Evolutionary conservation across 1,284 basidiomycete species (phyloP), one percentile per base, ranked within the genome.

Genomic region (Rhodotorula glutinis): DNA sequence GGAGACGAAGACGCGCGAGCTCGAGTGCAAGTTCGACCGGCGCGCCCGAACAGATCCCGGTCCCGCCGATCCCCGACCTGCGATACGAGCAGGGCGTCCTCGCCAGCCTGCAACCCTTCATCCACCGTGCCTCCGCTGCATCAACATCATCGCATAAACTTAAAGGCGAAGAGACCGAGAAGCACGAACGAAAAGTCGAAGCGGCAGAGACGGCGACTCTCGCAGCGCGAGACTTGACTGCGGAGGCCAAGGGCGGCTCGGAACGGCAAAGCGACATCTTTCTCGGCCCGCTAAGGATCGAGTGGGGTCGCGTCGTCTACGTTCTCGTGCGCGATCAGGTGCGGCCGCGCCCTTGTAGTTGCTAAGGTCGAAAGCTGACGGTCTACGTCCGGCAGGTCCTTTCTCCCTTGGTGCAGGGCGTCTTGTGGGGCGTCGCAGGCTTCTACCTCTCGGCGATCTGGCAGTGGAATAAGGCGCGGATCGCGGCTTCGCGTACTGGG

Each of bases 311-410:
- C 27, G 60, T 70, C 17, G 29, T 40, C 21, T 70, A 70, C 57
- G 63, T 70, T 5, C 41, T 70, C 19, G 9, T 65, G 19, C 58
- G 69, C 29, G 69, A 70, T 55, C 69, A 70, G 57, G 65, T 66
- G 16, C 55, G 41, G 29, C 10, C 11, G 1, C 19, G 21, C 46
- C 11, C 33, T 52, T 7, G 11, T 38, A 2, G 16, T 38, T 27
- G 27, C 44, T 43, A 3, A 8, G 1, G 9, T 29, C 25, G 29
- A 40, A 4, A 1, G 19, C 49, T 58, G 29, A 52, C 21, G 13
- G n/a, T n/a, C 2, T 27, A 0, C 41, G 29, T 5, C 23, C 23
- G 21, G 4, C 57, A 68, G 66, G 54, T 68, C 52, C 25, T 68
- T 16, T 68, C 57, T 38, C 66, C 66, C 1, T 52, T 68, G 16